Conservation (phyloP, 2,329 filamentous ascomycete genomes). For the Mycosphaerella arachidis region DNA sequence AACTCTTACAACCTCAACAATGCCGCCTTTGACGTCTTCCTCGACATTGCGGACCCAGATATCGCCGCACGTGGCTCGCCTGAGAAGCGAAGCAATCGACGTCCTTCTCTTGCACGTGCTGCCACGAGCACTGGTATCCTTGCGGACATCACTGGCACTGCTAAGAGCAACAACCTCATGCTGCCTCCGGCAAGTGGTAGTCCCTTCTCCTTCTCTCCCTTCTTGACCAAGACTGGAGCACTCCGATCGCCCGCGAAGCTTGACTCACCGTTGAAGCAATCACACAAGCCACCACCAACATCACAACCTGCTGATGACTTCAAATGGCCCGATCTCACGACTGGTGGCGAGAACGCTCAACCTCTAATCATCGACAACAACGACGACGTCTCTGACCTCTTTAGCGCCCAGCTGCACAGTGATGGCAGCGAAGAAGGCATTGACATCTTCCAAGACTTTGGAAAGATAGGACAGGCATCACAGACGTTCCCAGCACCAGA, state of each 20-base stretch:
- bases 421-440: conserved; percentile 58
- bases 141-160: conserved; percentile 55
- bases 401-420: conserved; percentile 51
- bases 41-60: conserved; percentile 33
- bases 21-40: conserved; percentile 58
- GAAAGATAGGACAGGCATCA: conserved; percentile 59
- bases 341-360: conserved; percentile 23
- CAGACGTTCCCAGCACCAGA: conserved; percentile 21
- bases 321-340: conserved; percentile 28
- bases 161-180: conserved; percentile 45
- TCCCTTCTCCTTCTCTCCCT: conserved; percentile 32
- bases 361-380: conserved; percentile 19
- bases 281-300: conserved; percentile 21
- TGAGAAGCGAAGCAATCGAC: conserved; percentile 59
- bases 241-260: conserved; percentile 28
- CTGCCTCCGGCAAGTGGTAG: conserved; percentile 23
- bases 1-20: conserved; percentile 26
- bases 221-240: conserved; percentile 22
- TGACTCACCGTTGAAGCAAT: conserved; percentile 33
- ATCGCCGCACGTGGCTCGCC: conserved; percentile 59
- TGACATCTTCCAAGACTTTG: conserved; percentile 71
- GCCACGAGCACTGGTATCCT: conserved; percentile 58
- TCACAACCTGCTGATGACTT: conserved; percentile 11
- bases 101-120: conserved; percentile 59
- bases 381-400: conserved; percentile 52